A percentile compares a stretch with the other conserved stretches of the same genome.
Evolutionary conservation across 1,284 basidiomycete genomes (phyloP).

Genomic region (Amylostereum chailletii): DNA sequence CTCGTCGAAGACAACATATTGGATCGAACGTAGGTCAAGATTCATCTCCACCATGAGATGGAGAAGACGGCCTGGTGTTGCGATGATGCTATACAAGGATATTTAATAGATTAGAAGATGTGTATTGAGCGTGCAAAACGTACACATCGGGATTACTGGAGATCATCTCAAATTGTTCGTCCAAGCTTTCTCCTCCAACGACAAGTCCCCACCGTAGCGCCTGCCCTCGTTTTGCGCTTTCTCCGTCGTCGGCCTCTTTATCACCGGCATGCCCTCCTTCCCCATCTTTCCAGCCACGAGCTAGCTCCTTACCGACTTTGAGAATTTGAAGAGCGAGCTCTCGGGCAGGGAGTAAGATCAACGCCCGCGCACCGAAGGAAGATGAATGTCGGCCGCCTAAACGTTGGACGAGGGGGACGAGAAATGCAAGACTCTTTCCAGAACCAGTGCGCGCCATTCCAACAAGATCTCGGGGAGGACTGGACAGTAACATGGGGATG

Average conservation of each 20-base stretch:
- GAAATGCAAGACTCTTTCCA: conserved; percentile 95
- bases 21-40: conserved; percentile 80
- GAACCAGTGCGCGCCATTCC: conserved; percentile 99
- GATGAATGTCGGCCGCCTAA: conserved; percentile 77
- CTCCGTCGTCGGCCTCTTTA: conserved; percentile 44
- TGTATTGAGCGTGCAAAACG: conserved; percentile 21
- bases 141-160: conserved; percentile 91
- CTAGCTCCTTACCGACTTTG: conserved; percentile 91
- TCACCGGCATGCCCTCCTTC: conserved; percentile 60
- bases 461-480: conserved; percentile 89
- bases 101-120: conserved; percentile 9
- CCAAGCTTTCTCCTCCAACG: conserved; percentile 92
- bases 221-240: conserved; percentile 55
- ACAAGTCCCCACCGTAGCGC: conserved; percentile 87
- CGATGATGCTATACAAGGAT: conserved; percentile 66
- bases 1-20: conserved; percentile 96
- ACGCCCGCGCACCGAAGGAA: conserved; percentile 77
- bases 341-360: conserved; percentile 88
- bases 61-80: conserved; percentile 93
- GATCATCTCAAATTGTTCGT: conserved; percentile 96
- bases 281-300: conserved; percentile 64
- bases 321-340: conserved; percentile 93
- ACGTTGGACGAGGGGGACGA: conserved; percentile 87
- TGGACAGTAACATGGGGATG: conserved; percentile 79
- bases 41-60: conserved; percentile 98